These are phyloP conservation scores for Coniella vitis DNA, from an alignment of 2,329 filamentous ascomycete genomes.

Conservation along the genomic window DNA sequence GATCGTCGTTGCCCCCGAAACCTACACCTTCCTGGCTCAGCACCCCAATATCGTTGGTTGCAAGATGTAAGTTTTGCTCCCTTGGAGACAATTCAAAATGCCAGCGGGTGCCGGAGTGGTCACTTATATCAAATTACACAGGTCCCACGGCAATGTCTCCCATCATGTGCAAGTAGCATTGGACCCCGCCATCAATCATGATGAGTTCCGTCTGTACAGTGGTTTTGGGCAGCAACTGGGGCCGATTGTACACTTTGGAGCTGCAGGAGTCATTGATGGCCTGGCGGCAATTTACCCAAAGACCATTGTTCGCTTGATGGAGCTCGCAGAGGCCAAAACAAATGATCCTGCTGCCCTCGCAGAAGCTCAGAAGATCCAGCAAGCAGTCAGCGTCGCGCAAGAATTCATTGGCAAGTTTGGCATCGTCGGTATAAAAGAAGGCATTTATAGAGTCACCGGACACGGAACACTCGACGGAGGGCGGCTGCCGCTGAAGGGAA, in stretches of 20 bases:
- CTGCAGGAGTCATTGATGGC: slow-evolving; percentile 60
- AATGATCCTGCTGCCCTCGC: slow-evolving; percentile 29
- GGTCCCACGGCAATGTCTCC: slow-evolving; percentile 58
- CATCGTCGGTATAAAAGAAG: slow-evolving; percentile 59
- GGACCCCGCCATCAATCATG: slow-evolving; percentile 53
- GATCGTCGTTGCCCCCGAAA: slow-evolving; percentile 50
- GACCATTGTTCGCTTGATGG: slow-evolving; percentile 51
- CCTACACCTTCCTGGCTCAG: slow-evolving; percentile 48
- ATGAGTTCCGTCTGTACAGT: slow-evolving; percentile 56
- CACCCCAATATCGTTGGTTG: slow-evolving; percentile 62
- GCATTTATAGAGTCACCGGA: slow-evolving; percentile 47
- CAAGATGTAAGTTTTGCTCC: slow-evolving; percentile 41
- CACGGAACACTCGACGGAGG: slow-evolving; percentile 53
- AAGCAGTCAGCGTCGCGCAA: slow-evolving; percentile 52
- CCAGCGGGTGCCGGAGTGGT: too few relatives aligned
- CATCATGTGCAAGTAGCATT: slow-evolving; percentile 57
- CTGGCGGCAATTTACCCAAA: slow-evolving; percentile 59
- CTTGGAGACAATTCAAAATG: neutral
- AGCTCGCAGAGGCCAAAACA: slow-evolving; percentile 32
- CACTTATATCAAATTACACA: slow-evolving; percentile 9
- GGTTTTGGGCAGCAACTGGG: slow-evolving; percentile 62
- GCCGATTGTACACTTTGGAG: slow-evolving; percentile 55
- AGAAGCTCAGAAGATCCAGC: slow-evolving; percentile 53
- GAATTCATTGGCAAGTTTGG: slow-evolving; percentile 56
- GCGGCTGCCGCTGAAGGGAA: slow-evolving; percentile 50